Base-by-base conservation (phyloP, 1,284 basidiomycete species). In the Ustilago nuda region DNA sequence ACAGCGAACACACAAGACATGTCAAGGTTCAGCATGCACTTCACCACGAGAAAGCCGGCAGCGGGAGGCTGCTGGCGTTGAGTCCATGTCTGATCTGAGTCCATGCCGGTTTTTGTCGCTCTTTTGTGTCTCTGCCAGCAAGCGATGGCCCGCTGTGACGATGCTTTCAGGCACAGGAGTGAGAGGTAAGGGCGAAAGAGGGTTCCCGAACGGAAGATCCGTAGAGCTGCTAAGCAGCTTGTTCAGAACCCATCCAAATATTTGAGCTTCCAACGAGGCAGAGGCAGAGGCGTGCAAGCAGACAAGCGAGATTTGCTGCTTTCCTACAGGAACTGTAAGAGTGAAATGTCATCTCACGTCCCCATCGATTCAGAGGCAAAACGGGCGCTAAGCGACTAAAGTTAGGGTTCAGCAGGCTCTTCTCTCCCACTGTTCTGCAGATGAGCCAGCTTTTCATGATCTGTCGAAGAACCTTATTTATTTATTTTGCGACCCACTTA, bases 1-100 rank as follows among this genome's bases (percentile, higher is more conserved):
- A 60, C 58, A 60, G 58, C 50, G 50, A 60, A 53, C 58, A 60
- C 58, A 43, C 32, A 59, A 19, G 19, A 12, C 33, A 54, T 13
- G 33, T 19, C 32, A 35, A 37, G 33, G 36, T 23, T 13, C 35
- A 55, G 36, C 27, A 5, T 23, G 50, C n/a, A 45, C 15, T 43
- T 52, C 9, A n/a, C 30, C 33, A 27, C 7, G n/a, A 23, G 33
- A 35, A 30, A 37, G 39, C 39, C 12, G 36, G 54, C 54, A 23
- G 15, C 23, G 23, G 23, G 3, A 27, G 23, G 23, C 23, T 27
- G 23, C 23, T 2, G 23, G 43, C n/a, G 43, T 45, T 45, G 43
- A 45, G 43, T 8, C 48, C 37, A 39, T 45, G 11, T 19, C n/a
- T 45, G 41, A 45, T 45, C 13, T 19, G 15, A 45, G 41, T 45